phyloP scores from a whole-genome alignment of 1,284 basidiomycete genomes.

The Cutaneotrichosporon sp. region DNA sequence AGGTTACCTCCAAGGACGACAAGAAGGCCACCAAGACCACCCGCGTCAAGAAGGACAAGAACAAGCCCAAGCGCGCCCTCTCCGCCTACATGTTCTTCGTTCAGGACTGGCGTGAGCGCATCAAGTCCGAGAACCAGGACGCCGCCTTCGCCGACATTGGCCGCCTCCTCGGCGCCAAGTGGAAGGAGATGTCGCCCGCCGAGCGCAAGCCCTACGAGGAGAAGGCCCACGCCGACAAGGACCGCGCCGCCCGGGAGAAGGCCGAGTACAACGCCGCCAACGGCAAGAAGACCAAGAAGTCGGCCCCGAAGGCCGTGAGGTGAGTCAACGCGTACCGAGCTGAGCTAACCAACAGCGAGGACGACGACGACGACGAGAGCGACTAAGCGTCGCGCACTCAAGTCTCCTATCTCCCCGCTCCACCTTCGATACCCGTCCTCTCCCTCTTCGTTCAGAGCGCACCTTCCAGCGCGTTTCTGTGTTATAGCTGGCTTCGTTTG shows the following conservation, averaged over 20 bases:
- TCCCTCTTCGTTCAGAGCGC: neutral
- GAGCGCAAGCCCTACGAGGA: conserved; percentile 95
- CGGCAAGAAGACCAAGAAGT: conserved; percentile 50
- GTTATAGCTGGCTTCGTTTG: conserved; percentile 8
- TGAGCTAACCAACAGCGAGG: conserved; percentile 8
- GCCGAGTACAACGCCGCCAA: conserved; percentile 55
- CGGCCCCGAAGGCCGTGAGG: conserved; percentile 25
- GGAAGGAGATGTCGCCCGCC: conserved; percentile 80
- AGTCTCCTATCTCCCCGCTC: neutral
- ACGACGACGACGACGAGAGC: conserved; percentile 12
- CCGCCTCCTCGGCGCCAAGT: conserved; percentile 82
- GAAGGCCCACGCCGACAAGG: conserved; percentile 82
- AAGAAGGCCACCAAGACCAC: conserved; percentile 69
- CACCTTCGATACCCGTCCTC: neutral
- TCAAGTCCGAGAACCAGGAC: conserved; percentile 93
- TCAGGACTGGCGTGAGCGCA: conserved; percentile 90
- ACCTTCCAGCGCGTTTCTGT: neutral
- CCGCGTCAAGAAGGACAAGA: conserved; percentile 49
- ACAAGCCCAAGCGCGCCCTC: conserved; percentile 61
- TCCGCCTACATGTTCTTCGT: conserved; percentile 99
- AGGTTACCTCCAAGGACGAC: conserved; percentile 64
- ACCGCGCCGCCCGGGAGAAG: conserved; percentile 64
- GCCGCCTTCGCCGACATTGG: conserved; percentile 92
- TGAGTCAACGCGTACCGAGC: neutral
- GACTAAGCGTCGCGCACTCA: neutral